Evolutionary conservation across 1,139 yeast genomes (phyloP), one percentile per base, ranked within the genome.

Genomic region (Debaryomyces coudertii): DNA sequence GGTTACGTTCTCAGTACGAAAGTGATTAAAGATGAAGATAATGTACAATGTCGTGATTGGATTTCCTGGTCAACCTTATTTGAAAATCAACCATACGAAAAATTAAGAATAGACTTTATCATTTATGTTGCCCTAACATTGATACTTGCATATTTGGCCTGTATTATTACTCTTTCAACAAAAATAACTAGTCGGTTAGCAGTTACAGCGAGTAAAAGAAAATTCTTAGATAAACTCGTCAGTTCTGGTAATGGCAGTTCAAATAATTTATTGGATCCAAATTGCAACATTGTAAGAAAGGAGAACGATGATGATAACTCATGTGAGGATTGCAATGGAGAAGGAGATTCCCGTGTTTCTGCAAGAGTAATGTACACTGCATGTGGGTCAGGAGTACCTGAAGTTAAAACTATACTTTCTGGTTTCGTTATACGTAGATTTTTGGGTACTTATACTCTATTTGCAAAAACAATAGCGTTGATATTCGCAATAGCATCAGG

Each of bases 401-500:
- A 82, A 60, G 85, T 81, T 16, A 76, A 76, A 51, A 79, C 84
- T 0, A 79, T 80, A 23, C 61, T 80, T 22, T 77, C 83, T 1
- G 85, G 85, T 1, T 80, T 79, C 54, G 78, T 79, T 39, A 79
- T 80, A 16, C 67, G 86, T 47, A 65, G 76, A 40, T 82, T 79
- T 53, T 63, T 82, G 40, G 87, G 87, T 3, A 66, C 80, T 3
- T 75, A 76, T 52, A 80, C 87, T 0, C 67, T 82, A 14, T 41
- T 80, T 25, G 68, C 79, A 46, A 82, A 82, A 58, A 70, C 83
- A 0, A 52, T 71, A 4, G 80, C 83, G 0, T 62, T 83, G 33
- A 68, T 82, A 2, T 69, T 82, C 31, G 83, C 87, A 1, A 82
- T 84, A 45, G 85, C 87, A 0, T 81, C 87, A 0, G 89, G 89